Percentiles rank a stretch among this genome's conserved stretches.
Conservation (phyloP, 768 basidiomycete species). For the Trametes punicea region DNA sequence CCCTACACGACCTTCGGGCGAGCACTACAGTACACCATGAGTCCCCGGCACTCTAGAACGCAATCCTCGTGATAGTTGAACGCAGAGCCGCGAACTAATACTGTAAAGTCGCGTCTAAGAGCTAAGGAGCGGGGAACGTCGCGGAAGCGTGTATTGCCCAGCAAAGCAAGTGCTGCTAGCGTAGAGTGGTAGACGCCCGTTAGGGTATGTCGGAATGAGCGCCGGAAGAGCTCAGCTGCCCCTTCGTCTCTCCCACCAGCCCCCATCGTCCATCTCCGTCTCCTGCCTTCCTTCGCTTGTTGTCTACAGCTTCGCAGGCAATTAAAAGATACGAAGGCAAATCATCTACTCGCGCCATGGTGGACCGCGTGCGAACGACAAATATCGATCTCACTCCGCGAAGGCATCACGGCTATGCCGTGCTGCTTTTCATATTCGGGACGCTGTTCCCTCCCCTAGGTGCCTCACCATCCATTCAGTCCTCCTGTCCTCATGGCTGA, state of each 20-base stretch:
- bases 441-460: conserved; percentile 90
- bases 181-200: conserved; percentile 3
- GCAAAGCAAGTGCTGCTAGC: no score
- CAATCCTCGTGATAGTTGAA: no score
- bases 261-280: not conserved
- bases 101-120: no score
- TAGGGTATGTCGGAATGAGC: not conserved
- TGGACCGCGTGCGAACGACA: conserved; percentile 14
- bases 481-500: not conserved
- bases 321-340: not conserved
- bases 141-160: no score
- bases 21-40: no score
- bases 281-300: not conserved
- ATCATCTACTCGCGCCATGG: not conserved
- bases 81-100: no score
- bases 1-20: no score
- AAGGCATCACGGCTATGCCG: conserved; percentile 76
- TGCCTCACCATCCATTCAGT: conserved; percentile 33
- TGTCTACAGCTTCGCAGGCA: not conserved
- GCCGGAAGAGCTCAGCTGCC: not conserved
- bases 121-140: no score
- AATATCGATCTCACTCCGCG: conserved; percentile 66
- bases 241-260: not conserved
- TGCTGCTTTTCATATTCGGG: conserved; percentile 83
- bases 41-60: no score